Evolutionary conservation across 1,284 basidiomycete genomes (phyloP).

Genomic region (Heterobasidion parviporum): DNA sequence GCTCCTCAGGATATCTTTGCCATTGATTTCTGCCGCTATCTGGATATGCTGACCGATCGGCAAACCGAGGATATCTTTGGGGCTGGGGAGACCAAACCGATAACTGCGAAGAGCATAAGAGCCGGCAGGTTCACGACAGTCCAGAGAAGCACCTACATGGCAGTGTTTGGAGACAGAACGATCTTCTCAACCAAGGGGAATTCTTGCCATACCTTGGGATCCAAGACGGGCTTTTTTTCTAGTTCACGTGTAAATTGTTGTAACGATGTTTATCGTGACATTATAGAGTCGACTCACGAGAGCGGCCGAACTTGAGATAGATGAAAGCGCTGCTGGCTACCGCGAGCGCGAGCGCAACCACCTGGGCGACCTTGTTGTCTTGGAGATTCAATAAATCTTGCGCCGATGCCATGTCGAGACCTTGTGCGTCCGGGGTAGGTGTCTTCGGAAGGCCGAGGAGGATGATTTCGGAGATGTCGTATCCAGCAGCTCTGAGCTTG

Average conservation of each 20-base stretch:
- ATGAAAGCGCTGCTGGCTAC: conserved; percentile 26
- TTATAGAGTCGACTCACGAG: conserved; percentile 15
- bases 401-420: conserved; percentile 3
- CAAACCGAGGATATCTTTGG: conserved; percentile 77
- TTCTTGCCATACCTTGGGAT: conserved; percentile 72
- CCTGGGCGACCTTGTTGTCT: conserved; percentile 20
- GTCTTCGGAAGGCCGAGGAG: conserved; percentile 47
- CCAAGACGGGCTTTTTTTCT: conserved; percentile 62
- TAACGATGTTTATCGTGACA: conserved; percentile 1
- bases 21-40: conserved; percentile 83
- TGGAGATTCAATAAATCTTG: conserved; percentile 6
- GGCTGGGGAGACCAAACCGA: conserved; percentile 77
- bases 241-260: neutral
- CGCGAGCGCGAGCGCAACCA: conserved; percentile 29
- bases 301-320: conserved; percentile 36
- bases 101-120: conserved; percentile 47
- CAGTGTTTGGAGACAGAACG: conserved; percentile 90
- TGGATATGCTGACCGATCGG: conserved; percentile 97
- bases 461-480: conserved; percentile 50
- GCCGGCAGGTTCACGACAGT: neutral
- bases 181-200: conserved; percentile 82
- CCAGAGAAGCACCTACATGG: conserved; percentile 51
- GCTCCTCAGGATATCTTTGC: conserved; percentile 84
- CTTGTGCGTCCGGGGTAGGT: conserved; percentile 15
- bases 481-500: conserved; percentile 44